phyloP scores from a whole-genome alignment of 208 protist species.

The Giardia duodenalis region DNA sequence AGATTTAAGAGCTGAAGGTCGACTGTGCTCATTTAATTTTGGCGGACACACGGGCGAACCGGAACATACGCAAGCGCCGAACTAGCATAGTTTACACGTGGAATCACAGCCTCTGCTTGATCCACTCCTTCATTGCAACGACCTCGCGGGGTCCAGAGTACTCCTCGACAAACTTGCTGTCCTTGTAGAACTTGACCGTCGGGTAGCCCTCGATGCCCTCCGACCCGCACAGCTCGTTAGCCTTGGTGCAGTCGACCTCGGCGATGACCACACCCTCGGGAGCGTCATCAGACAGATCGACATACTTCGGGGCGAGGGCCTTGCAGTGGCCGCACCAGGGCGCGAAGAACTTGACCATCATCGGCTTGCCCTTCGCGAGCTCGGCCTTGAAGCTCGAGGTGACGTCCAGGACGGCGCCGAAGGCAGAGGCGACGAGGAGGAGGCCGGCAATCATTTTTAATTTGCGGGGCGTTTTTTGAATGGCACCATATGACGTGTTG shows the following conservation, averaged over 20 bases:
- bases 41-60: too few species aligned
- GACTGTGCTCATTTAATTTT: too few species aligned
- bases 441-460: too few species aligned
- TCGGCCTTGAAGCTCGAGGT: not conserved
- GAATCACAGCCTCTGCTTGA: too few species aligned
- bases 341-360: conserved; percentile 33
- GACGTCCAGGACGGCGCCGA: not conserved
- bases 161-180: not conserved
- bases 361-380: not conserved
- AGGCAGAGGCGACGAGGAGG: too few species aligned
- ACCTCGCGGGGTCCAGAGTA: not conserved
- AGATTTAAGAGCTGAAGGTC: too few species aligned
- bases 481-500: too few species aligned
- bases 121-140: too few species aligned
- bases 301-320: conserved; percentile 25
- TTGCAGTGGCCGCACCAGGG: conserved; percentile 43
- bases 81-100: too few species aligned
- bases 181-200: not conserved
- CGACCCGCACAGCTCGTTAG: conserved; percentile 17
- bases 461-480: too few species aligned
- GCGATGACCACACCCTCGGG: conserved; percentile 13
- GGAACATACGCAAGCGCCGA: too few species aligned
- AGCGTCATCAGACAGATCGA: not conserved
- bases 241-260: conserved; percentile 31
- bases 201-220: conserved; percentile 26